A percentile compares a stretch with the other conserved stretches of the same genome.
Conservation (phyloP, 2,329 filamentous ascomycete genomes). For the Huntiella abstrusa region DNA sequence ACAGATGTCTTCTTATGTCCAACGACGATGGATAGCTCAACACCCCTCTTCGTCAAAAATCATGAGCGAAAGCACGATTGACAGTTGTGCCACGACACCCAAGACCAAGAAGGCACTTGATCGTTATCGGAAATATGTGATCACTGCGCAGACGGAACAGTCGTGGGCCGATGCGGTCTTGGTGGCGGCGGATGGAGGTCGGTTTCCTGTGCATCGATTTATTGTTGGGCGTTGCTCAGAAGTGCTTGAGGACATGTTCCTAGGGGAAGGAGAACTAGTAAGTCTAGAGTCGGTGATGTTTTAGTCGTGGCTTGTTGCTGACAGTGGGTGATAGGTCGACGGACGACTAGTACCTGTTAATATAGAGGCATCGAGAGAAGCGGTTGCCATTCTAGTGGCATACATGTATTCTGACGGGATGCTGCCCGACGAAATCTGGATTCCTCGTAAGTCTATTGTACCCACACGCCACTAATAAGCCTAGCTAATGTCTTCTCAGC, state of each 20-base stretch:
- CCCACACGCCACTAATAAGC: no score
- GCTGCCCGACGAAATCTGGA: not conserved
- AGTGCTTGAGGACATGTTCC: not conserved
- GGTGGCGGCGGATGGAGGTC: not conserved
- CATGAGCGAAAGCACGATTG: no score
- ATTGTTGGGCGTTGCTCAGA: not conserved
- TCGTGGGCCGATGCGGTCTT: not conserved
- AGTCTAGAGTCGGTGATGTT: no score
- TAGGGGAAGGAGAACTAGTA: no score
- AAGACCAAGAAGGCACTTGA: not conserved
- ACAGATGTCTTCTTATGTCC: no score
- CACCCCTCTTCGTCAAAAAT: no score
- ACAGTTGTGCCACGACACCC: no score
- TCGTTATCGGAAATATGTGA: not conserved
- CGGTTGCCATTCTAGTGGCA: not conserved
- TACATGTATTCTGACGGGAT: conserved; percentile 1
- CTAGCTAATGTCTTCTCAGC: no score
- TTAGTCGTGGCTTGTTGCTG: no score
- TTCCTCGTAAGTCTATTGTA: not conserved
- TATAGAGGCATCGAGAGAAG: not conserved
- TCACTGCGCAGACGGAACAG: not conserved
- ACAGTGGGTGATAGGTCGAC: no score
- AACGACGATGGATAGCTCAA: no score
- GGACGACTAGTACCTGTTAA: not conserved
- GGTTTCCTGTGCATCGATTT: not conserved